phyloP scores from a whole-genome alignment of 129 eudicot species.

The Chrysanthemum makinoi region DNA sequence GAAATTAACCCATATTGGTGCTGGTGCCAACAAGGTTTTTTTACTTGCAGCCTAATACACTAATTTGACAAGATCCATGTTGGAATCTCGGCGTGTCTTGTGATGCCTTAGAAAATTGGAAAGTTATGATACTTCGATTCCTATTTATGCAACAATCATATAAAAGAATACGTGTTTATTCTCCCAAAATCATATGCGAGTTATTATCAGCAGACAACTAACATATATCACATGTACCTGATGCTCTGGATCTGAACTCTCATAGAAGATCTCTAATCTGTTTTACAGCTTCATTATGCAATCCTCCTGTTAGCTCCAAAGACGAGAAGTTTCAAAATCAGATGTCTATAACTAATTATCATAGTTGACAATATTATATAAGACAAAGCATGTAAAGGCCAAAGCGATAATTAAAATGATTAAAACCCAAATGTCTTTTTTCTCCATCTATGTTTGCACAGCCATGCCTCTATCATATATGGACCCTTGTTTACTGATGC shows the following conservation, averaged over 20 bases:
- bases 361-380: neutral
- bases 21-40: too few species aligned
- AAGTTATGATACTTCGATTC: too few species aligned
- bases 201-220: neutral
- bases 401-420: neutral
- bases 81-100: too few species aligned
- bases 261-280: slow-evolving; percentile 75
- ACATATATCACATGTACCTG: slow-evolving; percentile 48
- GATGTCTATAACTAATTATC: neutral
- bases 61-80: too few species aligned
- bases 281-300: slow-evolving; percentile 64
- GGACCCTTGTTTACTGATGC: neutral
- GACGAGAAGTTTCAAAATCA: slow-evolving; percentile 17
- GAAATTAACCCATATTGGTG: neutral
- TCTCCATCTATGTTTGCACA: neutral
- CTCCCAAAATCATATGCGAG: neutral
- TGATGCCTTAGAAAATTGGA: too few species aligned
- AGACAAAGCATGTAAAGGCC: neutral
- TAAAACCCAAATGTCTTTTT: slow-evolving; percentile 3
- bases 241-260: slow-evolving; percentile 70
- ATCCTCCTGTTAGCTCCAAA: slow-evolving; percentile 55
- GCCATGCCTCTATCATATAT: neutral
- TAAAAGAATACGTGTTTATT: neutral
- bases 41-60: too few species aligned
- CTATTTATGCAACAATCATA: neutral